phyloP scores from a whole-genome alignment of 495 filamentous ascomycete genomes.

The Neurospora sp. region DNA sequence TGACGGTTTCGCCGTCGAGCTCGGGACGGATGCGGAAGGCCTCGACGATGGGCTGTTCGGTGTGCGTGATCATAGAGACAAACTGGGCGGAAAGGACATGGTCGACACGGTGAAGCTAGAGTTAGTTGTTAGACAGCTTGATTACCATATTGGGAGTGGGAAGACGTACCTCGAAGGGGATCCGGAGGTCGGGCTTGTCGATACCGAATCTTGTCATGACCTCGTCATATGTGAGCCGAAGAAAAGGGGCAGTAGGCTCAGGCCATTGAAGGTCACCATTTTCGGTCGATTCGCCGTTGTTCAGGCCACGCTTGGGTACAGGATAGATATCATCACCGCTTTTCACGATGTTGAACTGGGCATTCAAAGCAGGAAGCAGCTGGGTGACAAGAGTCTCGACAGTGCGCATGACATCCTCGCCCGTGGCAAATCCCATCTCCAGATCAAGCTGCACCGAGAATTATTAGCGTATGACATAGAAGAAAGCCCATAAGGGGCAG shows the following conservation, averaged over 20 bases:
- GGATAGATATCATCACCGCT: constrained; percentile 17
- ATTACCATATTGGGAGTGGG: not conserved
- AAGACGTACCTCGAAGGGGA: constrained; percentile 33
- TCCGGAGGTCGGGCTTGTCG: constrained; percentile 85
- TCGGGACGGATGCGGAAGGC: constrained; percentile 52
- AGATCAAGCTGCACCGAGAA: constrained; percentile 58
- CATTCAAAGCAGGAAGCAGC: constrained; percentile 43
- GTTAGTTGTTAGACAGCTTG: constrained; percentile 11
- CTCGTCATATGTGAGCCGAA: constrained; percentile 54
- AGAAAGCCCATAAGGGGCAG: not conserved
- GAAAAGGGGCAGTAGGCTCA: constrained; percentile 8
- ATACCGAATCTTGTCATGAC: constrained; percentile 76
- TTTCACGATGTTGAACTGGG: constrained; percentile 16
- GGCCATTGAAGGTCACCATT: constrained; percentile 3
- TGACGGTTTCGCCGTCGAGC: constrained; percentile 3
- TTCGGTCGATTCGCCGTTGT: not conserved
- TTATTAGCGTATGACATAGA: constrained; percentile 4
- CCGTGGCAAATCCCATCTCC: constrained; percentile 76
- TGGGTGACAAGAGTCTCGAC: constrained; percentile 55
- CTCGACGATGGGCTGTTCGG: constrained; percentile 57
- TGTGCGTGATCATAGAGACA: constrained; percentile 55
- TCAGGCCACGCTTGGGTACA: constrained; percentile 4
- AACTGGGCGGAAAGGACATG: constrained; percentile 56
- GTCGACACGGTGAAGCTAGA: constrained; percentile 53
- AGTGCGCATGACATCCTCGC: constrained; percentile 59